phyloP scores from a whole-genome alignment of 192 early-diverging fungal species.

The Thamnidium elegans region DNA sequence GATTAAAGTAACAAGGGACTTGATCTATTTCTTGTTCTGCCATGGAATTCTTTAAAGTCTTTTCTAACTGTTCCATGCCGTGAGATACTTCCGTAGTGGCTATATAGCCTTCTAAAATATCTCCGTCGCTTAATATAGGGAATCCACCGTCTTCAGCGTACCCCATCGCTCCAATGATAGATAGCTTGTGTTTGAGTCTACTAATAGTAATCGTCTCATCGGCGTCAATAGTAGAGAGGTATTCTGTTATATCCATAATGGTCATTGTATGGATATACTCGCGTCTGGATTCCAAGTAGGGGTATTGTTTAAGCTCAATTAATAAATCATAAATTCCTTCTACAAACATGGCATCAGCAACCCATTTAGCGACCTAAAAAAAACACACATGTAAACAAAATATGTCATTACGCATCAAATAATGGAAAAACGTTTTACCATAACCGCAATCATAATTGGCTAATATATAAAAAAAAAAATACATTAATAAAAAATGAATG shows the following conservation, averaged over 20 bases:
- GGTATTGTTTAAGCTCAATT: conserved; percentile 67
- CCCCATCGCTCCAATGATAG: conserved; percentile 50
- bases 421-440: conserved; percentile 14
- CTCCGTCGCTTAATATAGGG: conserved; percentile 56
- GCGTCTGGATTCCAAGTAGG: conserved; percentile 73
- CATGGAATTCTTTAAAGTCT: conserved; percentile 2
- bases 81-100: conserved; percentile 78
- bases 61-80: conserved; percentile 50
- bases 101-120: conserved; percentile 74
- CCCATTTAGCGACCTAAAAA: conserved; percentile 59
- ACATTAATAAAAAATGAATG: not conserved
- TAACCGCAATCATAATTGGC: conserved; percentile 37
- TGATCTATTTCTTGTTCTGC: conserved; percentile 12
- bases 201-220: conserved; percentile 57
- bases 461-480: conserved; percentile 10
- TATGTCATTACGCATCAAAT: not conserved
- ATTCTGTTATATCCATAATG: conserved; percentile 63
- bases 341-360: conserved; percentile 64
- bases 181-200: conserved; percentile 53
- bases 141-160: conserved; percentile 73
- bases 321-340: conserved; percentile 71
- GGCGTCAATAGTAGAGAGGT: conserved; percentile 65
- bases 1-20: conserved; percentile 18
- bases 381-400: conserved; percentile 12
- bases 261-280: conserved; percentile 66